Evolutionary conservation across 768 basidiomycete genomes (phyloP), one percentile per base, ranked within the genome.

Genomic region (Auriscalpium vulgare): DNA sequence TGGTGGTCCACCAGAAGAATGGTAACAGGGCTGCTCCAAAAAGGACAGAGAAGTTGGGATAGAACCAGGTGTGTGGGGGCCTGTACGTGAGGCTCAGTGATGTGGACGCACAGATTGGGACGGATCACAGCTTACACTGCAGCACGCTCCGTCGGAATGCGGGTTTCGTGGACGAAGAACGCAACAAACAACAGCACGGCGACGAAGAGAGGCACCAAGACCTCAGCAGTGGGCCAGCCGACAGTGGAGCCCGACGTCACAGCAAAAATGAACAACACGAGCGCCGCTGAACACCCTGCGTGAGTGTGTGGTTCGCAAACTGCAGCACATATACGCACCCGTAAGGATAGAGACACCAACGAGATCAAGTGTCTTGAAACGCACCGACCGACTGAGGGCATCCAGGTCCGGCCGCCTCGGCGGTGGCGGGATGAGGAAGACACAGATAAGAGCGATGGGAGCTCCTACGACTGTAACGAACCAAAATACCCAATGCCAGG

Each of bases 401-500:
- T 56, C 56, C 29, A 37, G 21, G 9, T 47, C 50, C n/a, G 37
- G 40, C 10, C 49, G 37, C 14, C 59, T 50, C 46, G 59, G 62
- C 9, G 58, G 62, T 37, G 43, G 46, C 1, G 74, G 73, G 36
- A 74, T 63, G 55, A 74, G 57, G 58, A 72, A 56, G 11, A 68
- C 45, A 44, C 68, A 68, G 16, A 66, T 13, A 11, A 55, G 49
- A 34, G 69, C 65, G 38, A 73, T 67, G 34, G 66, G 65, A 16
- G 71, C 58, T 40, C 69, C 67, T 40, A 78, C 61, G 55, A 76
- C 68, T 35, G 74, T 71, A 19, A 75, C 70, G 57, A 77, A 71
- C 60, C 72, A 75, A 66, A 79, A 78, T 37, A 76, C 73, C 77
- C 76, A 76, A 14, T 58, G 58, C 74, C 76, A 78, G 17, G 63